Evolutionary conservation across 148 eudicot genomes (phyloP).

Genomic region (Gaultheria prostrata): DNA sequence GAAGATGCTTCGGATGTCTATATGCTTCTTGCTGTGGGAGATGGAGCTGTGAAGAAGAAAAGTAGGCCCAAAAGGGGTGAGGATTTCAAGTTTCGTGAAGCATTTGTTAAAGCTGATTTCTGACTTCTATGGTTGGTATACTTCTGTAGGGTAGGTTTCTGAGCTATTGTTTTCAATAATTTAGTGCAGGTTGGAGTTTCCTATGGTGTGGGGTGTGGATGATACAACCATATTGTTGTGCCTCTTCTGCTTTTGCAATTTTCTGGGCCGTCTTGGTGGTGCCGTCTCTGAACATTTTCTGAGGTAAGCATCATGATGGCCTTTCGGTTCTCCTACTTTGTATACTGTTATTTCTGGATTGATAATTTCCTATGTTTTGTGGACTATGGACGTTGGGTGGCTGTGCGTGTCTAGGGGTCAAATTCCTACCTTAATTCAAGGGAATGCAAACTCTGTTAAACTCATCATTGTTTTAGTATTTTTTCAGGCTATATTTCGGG

Average conservation of each 20-base stretch:
- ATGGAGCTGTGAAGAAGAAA: slow-evolving; percentile 82
- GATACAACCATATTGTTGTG: slow-evolving; percentile 68
- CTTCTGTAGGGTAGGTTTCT: slow-evolving; percentile 82
- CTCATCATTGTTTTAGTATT: background rate
- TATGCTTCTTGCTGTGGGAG: slow-evolving; percentile 69
- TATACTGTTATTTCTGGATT: background rate
- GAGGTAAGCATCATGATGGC: slow-evolving; percentile 39
- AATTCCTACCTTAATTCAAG: background rate
- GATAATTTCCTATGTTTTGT: background rate
- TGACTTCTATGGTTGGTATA: slow-evolving; percentile 85
- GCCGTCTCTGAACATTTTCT: slow-evolving; percentile 77
- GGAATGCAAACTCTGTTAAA: background rate
- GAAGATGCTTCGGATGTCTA: slow-evolving; percentile 59
- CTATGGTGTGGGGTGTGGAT: slow-evolving; percentile 47
- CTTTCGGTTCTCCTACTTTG: background rate
- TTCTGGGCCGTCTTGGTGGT: slow-evolving; percentile 77
- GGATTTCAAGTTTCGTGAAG: slow-evolving; percentile 74
- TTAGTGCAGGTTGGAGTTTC: slow-evolving; percentile 80
- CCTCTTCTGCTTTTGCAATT: slow-evolving; percentile 74
- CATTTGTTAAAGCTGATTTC: slow-evolving; percentile 82
- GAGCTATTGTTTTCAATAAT: slow-evolving; percentile 81
- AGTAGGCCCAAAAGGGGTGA: slow-evolving; percentile 83
- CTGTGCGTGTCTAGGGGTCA: background rate
- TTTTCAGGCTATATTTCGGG: background rate
- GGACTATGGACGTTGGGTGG: background rate